A percentile compares a stretch with the other conserved stretches of the same genome.
Evolutionary conservation across 1,284 basidiomycete species (phyloP).

Genomic region (Cryptococcus sp.): DNA sequence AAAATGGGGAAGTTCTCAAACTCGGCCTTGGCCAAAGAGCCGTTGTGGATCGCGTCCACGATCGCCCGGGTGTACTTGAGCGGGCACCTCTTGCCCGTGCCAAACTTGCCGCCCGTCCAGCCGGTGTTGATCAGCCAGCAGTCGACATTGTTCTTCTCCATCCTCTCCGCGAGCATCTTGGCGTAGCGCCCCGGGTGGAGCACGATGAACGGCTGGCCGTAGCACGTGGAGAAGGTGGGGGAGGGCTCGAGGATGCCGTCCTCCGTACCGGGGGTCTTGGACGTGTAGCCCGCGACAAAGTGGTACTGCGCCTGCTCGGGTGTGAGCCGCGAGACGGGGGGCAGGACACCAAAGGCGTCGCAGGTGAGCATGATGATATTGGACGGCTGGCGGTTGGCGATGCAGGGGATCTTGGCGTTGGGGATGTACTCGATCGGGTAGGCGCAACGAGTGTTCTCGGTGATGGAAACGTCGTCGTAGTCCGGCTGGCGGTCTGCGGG

Average conservation of each 20-base stretch:
- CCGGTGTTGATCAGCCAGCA: slow-evolving; percentile 99
- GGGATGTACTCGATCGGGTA: slow-evolving; percentile 97
- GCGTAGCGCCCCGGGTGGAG: slow-evolving; percentile 94
- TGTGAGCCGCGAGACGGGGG: slow-evolving; percentile 88
- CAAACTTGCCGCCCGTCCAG: slow-evolving; percentile 95
- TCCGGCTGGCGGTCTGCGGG: slow-evolving; percentile 80
- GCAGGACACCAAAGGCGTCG: slow-evolving; percentile 97
- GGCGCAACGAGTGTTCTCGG: slow-evolving; percentile 98
- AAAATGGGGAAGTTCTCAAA: slow-evolving; percentile 80
- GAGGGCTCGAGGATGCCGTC: slow-evolving; percentile 97
- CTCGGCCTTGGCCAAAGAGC: slow-evolving; percentile 78
- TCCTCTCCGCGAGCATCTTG: slow-evolving; percentile 92
- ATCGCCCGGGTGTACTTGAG: slow-evolving; percentile 94
- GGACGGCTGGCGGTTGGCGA: slow-evolving; percentile 72
- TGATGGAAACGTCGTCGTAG: slow-evolving; percentile 95
- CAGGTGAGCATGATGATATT: slow-evolving; percentile 98
- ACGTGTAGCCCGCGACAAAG: slow-evolving; percentile 95
- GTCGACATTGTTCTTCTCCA: slow-evolving; percentile 84
- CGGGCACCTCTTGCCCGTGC: slow-evolving; percentile 84
- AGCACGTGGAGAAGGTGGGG: slow-evolving; percentile 98
- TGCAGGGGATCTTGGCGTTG: slow-evolving; percentile 89
- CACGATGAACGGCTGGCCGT: slow-evolving; percentile 98
- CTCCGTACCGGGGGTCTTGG: slow-evolving; percentile 84
- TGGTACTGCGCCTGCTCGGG: slow-evolving; percentile 96
- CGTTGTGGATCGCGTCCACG: slow-evolving; percentile 95